Evolutionary conservation across 169 alveolate genomes (phyloP), one percentile per base, ranked within the genome.

Genomic region (Miamiensis avidus): DNA sequence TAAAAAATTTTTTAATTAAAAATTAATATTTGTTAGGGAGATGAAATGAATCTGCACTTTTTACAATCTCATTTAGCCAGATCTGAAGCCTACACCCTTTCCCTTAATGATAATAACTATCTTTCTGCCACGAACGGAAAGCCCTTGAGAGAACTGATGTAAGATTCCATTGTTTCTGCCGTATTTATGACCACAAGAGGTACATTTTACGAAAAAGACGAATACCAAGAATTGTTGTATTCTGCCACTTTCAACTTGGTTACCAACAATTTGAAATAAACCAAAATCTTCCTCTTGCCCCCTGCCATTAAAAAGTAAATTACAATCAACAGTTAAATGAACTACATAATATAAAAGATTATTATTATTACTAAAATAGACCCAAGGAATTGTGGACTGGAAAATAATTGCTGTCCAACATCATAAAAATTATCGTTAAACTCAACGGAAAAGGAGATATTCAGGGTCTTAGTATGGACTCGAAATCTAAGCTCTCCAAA

Each of bases 21-120:
- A 49, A 11, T 49, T 49, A 49, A 49, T 49, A 11, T 49, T 49
- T 49, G 20, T 11, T 49, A 49, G 69, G 99, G 99, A 6, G 99
- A 99, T 91, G 99, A 99, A 93, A 99, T 99, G 99, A 99, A 99
- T 91, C 83, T 99, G 76, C 99, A 99, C 88, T 95, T 98, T 69
- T 98, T 99, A 20, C 96, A 97, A 95, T 98, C 98, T 73, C 96
- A 96, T 82, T 89, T 96, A 34, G 98, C 99, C 0, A 97, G 99
- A 79, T 96, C 99, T 27, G 99, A 99, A 87, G 99, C 99, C 15
- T 94, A 96, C 77, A 94, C 94, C 74, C 94, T 99, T 31, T 96
- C 98, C 81, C 96, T 97, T 65, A 99, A 99, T 74, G 99, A 98
- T 90, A 93, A 97, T 92, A 98, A 98, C 92, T 98, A 98, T 91